Conservation (phyloP, 169 alveolate genomes). For the Plasmodium sp. region DNA sequence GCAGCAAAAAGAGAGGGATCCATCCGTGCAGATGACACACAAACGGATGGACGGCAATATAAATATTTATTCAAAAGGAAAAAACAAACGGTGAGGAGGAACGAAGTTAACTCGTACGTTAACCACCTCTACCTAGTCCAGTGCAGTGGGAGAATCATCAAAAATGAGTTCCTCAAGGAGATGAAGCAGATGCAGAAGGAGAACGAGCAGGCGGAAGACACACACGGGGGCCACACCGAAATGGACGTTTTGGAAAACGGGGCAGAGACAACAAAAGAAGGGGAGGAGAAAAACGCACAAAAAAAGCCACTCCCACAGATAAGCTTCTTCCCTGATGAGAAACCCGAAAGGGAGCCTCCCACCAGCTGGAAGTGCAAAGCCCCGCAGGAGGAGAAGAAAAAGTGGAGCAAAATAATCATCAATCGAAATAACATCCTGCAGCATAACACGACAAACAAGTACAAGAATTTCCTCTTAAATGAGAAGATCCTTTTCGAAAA, state of each 20-base stretch:
- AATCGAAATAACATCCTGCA: conserved; percentile 69
- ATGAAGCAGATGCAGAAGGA: conserved; percentile 36
- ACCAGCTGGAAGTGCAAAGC: not conserved
- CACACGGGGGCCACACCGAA: not conserved
- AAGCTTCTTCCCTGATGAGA: not conserved
- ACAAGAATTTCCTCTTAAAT: conserved; percentile 52
- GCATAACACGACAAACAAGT: conserved; percentile 64
- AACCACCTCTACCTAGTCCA: conserved; percentile 41
- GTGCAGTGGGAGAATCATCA: conserved; percentile 68
- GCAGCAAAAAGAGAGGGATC: not conserved
- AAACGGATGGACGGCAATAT: not conserved
- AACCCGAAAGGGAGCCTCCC: not conserved
- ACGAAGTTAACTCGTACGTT: not conserved
- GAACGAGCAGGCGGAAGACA: not conserved
- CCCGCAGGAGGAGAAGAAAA: conserved; percentile 15
- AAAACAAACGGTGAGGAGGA: not conserved
- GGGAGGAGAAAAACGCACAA: not conserved
- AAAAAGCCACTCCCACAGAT: not conserved
- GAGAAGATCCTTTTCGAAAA: conserved; percentile 42
- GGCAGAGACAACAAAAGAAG: not conserved
- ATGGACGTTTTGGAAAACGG: not conserved
- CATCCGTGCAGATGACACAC: not conserved
- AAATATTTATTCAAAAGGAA: conserved; percentile 47
- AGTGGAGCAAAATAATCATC: conserved; percentile 69
- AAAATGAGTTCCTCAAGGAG: conserved; percentile 51